A percentile compares a stretch with the other conserved stretches of the same genome.
Conservation (phyloP, 2,329 filamentous ascomycete species). For the Xylaria sp. region DNA sequence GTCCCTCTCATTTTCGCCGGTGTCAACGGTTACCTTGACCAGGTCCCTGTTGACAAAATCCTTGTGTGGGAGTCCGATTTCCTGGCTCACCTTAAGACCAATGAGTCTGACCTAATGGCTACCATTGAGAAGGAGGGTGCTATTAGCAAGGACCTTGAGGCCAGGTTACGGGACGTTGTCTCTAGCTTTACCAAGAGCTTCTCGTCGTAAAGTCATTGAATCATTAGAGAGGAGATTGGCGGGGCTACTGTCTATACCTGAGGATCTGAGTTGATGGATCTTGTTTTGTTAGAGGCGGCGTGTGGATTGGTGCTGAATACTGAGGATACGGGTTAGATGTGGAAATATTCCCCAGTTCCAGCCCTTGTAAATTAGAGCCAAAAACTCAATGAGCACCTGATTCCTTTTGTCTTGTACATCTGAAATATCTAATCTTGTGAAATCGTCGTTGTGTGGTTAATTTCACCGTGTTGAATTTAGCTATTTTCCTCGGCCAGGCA, state of each 20-base stretch:
- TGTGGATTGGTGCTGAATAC: conserved; percentile 59
- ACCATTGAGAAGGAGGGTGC: conserved; percentile 96
- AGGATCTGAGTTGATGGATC: conserved; percentile 48
- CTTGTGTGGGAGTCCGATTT: conserved; percentile 95
- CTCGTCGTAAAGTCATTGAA: conserved; percentile 60
- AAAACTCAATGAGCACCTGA: conserved; percentile 68
- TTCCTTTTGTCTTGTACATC: conserved; percentile 63
- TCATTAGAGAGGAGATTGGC: conserved; percentile 48
- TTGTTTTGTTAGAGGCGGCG: conserved; percentile 61
- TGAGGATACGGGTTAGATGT: conserved; percentile 57
- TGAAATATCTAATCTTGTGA: conserved; percentile 25
- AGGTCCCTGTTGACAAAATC: conserved; percentile 89
- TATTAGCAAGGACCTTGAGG: conserved; percentile 93
- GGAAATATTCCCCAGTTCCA: conserved; percentile 58
- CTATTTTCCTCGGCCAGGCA: conserved; percentile 1
- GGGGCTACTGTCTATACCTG: conserved; percentile 61
- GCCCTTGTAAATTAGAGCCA: conserved; percentile 71
- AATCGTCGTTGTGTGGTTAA: background rate
- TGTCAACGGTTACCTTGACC: conserved; percentile 97
- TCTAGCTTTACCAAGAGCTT: conserved; percentile 94
- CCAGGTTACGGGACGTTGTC: conserved; percentile 81
- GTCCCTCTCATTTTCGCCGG: conserved; percentile 98
- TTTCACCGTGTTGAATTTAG: background rate
- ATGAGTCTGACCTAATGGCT: conserved; percentile 83
- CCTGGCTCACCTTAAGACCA: conserved; percentile 89